Conservation (phyloP, 2,329 filamentous ascomycete genomes). For the Ilyonectria sp. region DNA sequence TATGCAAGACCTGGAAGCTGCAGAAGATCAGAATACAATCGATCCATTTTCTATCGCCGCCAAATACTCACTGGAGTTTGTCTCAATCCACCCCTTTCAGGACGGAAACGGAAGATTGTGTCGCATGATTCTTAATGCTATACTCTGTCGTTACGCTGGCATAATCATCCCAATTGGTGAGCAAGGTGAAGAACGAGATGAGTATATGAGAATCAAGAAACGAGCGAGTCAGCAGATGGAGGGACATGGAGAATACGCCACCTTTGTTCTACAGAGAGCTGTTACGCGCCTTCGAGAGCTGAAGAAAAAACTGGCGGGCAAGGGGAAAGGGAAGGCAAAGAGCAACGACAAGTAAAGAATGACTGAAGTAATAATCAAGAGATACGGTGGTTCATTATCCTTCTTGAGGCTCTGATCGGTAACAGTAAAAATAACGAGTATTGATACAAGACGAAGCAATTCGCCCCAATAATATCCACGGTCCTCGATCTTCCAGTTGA, state of each 20-base stretch:
- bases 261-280: slow-evolving; percentile 40
- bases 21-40: slow-evolving; percentile 16
- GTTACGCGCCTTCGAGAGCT: slow-evolving; percentile 35
- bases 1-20: slow-evolving; percentile 31
- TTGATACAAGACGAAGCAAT: too few species aligned
- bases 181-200: slow-evolving; percentile 26
- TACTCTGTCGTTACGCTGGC: slow-evolving; percentile 52
- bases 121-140: slow-evolving; percentile 54
- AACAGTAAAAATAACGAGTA: too few species aligned
- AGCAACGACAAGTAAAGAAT: too few species aligned
- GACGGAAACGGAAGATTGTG: slow-evolving; percentile 58
- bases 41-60: slow-evolving; percentile 51
- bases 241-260: slow-evolving; percentile 48
- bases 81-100: slow-evolving; percentile 57
- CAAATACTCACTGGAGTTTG: slow-evolving; percentile 50
- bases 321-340: not conserved
- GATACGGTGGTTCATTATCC: too few species aligned
- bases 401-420: too few species aligned
- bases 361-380: too few species aligned
- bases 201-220: slow-evolving; percentile 48
- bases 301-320: slow-evolving; percentile 40
- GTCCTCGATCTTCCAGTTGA: too few species aligned
- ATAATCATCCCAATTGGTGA: slow-evolving; percentile 43
- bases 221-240: slow-evolving; percentile 41
- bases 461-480: too few species aligned